Base-by-base conservation (phyloP, 805 yeast species). In the Saturnispora gosingensis region DNA sequence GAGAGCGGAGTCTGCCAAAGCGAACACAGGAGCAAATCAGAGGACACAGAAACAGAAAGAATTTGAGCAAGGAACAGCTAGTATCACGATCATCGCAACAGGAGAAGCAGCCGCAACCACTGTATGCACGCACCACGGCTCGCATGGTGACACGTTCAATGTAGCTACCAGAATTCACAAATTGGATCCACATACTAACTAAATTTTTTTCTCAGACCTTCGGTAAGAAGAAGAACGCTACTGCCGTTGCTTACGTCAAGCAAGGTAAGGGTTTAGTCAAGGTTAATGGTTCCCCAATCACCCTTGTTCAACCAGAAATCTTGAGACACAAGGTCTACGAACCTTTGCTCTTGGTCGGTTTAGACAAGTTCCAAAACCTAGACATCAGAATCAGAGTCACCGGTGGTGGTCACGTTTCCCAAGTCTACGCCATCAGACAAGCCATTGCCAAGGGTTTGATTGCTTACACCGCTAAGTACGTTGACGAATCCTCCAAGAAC, bases 391-490 rank as follows among this genome's bases (percentile, higher is more conserved):
- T 93, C 73, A 85, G 93, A 77, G 98, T 93, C 72, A 83, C 96
- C 73, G 99, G 99, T 78, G 99, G 99, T 89, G 99, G 99, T 81
- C 99, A 93, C 85, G 97, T 91, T 66, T 91, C 98, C 62, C 99
- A 93, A 83, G 95, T 93, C 65, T 93, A 93, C 82, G 99, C 99
- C 67, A 93, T 93, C 79, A 91, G 99, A 83, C 99, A 93, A 76
- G 99, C 99, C 63, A 88, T 93, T 75, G 98, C 99, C 71, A 93
- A 93, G 83, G 99, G 99, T 77, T 83, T 93, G 73, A 87, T 93
- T 75, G 98, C 99, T 73, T 93, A 88, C 89, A 95, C 91, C 80
- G 99, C 95, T 80, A 93, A 93, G 81, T 93, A 75, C 80, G 97
- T 93, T 71, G 99, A 93, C 72, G 99, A 93, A 83, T 96, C 96